Conservation (phyloP, 495 filamentous ascomycete genomes). For the Glarea lozoyensis region DNA sequence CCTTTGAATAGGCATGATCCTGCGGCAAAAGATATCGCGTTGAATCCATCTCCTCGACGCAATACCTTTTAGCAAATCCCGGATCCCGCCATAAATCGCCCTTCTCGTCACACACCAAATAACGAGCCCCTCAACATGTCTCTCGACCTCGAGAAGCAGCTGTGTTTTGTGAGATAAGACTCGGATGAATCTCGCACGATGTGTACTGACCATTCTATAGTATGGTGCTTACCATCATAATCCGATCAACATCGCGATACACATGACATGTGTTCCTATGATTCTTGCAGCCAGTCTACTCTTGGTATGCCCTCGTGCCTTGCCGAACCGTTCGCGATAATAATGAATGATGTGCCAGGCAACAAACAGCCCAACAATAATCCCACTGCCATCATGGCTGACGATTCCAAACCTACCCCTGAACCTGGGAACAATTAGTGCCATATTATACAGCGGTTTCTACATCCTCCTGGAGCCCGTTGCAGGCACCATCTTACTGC, state of each 20-base stretch:
- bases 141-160: slow-evolving; percentile 41
- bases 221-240: slow-evolving; percentile 95
- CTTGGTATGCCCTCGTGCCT: slow-evolving; percentile 46
- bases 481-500: slow-evolving; percentile 64
- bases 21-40: slow-evolving; percentile 5
- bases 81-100: neutral
- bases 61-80: neutral
- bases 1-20: slow-evolving; percentile 6
- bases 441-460: slow-evolving; percentile 60
- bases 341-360: slow-evolving; percentile 36
- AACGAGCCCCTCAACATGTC: slow-evolving; percentile 21
- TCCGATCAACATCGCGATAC: slow-evolving; percentile 80
- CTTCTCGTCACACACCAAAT: neutral
- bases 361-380: slow-evolving; percentile 64
- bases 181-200: neutral
- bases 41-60: neutral
- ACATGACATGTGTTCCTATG: slow-evolving; percentile 80
- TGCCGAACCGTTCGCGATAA: neutral
- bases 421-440: slow-evolving; percentile 69
- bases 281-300: slow-evolving; percentile 74
- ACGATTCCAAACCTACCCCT: slow-evolving; percentile 67
- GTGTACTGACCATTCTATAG: slow-evolving; percentile 33
- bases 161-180: slow-evolving; percentile 36
- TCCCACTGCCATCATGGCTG: slow-evolving; percentile 61
- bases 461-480: slow-evolving; percentile 94